phyloP scores from a whole-genome alignment of 768 basidiomycete species.

The Antrodiella citrinella region DNA sequence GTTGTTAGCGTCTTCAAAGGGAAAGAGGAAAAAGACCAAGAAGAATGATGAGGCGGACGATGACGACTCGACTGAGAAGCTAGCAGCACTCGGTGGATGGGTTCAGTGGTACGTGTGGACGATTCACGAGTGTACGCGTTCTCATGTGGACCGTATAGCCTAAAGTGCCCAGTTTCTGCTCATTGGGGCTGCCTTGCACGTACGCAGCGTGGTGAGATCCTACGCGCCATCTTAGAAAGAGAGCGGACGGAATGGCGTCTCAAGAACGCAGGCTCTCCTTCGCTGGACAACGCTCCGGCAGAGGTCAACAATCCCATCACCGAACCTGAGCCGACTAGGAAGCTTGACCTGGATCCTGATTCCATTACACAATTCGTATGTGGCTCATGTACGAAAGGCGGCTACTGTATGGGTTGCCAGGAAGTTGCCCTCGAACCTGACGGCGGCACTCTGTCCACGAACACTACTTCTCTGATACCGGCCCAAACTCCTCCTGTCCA shows the following conservation, averaged over 20 bases:
- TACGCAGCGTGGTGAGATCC: constrained; percentile 64
- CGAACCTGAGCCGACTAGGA: constrained; percentile 31
- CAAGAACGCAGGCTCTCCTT: constrained; percentile 3
- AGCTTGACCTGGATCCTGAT: constrained; percentile 35
- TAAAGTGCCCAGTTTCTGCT: constrained; percentile 67
- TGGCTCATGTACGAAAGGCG: constrained; percentile 64
- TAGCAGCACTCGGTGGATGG: constrained; percentile 65
- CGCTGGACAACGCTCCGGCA: constrained; percentile 5
- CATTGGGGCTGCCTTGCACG: constrained; percentile 72
- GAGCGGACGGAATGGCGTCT: constrained; percentile 35
- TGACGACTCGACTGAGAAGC: constrained; percentile 47
- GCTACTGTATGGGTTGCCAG: constrained; percentile 71
- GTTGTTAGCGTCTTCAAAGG: constrained; percentile 22
- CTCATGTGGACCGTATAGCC: constrained; percentile 33
- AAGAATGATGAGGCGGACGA: constrained; percentile 38
- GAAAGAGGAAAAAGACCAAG: constrained; percentile 11
- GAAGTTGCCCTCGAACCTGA: constrained; percentile 47
- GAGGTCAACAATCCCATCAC: constrained; percentile 8
- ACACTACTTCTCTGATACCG: background rate
- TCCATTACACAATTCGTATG: constrained; percentile 79
- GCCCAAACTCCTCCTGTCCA: background rate
- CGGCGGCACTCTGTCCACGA: constrained; percentile 1
- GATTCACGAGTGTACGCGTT: background rate
- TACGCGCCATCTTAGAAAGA: constrained; percentile 50
- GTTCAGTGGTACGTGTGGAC: constrained; percentile 62